These are phyloP conservation scores for Penicillium robsamsonii DNA, from an alignment of 495 filamentous ascomycete genomes.

Conservation along the genomic window DNA sequence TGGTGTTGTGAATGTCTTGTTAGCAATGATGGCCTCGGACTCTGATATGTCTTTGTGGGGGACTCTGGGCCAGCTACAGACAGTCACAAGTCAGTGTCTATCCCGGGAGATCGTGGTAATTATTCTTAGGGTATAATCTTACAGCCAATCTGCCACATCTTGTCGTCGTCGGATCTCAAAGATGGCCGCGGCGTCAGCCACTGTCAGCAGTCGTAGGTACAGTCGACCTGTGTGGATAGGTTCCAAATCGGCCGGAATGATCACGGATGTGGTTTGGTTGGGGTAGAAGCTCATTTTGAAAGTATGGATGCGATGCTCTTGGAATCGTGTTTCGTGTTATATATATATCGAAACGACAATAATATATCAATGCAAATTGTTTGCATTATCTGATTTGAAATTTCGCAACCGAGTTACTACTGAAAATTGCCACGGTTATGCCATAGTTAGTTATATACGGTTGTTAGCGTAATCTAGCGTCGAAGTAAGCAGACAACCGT, in stretches of 20 bases:
- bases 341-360: not conserved
- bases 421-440: not conserved
- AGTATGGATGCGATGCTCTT: not conserved
- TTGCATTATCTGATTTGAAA: not conserved
- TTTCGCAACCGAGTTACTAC: not conserved
- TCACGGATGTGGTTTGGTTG: slow-evolving; percentile 15
- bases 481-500: not conserved
- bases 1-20: slow-evolving; percentile 23
- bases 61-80: slow-evolving; percentile 20
- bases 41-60: slow-evolving; percentile 22
- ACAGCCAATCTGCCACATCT: slow-evolving; percentile 33
- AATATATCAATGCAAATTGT: not conserved
- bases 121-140: slow-evolving; percentile 6
- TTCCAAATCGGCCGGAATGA: slow-evolving; percentile 13
- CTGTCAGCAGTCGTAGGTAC: slow-evolving; percentile 17
- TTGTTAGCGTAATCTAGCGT: too few relatives aligned
- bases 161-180: slow-evolving; percentile 24
- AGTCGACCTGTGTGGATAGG: slow-evolving; percentile 24
- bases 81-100: not conserved
- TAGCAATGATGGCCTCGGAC: slow-evolving; percentile 20
- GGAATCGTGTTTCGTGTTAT: not conserved
- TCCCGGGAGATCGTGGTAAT: not conserved
- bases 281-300: slow-evolving; percentile 16
- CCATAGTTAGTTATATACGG: too few relatives aligned
- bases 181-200: slow-evolving; percentile 20